Evolutionary conservation across 2,329 filamentous ascomycete genomes (phyloP).

Genomic region (Fusarium illudens): DNA sequence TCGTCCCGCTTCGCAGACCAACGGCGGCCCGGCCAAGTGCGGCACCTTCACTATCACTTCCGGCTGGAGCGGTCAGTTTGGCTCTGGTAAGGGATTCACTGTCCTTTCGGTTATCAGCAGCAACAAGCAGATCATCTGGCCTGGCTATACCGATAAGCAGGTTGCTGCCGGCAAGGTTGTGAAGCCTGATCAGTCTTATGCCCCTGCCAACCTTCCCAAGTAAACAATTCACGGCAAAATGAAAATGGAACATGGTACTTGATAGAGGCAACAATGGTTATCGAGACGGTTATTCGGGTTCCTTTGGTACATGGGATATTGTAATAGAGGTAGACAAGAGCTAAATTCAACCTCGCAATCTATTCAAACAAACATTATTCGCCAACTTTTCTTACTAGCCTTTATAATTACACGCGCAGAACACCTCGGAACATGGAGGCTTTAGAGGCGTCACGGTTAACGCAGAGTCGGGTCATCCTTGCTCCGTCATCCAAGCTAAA

Average conservation of each 20-base stretch:
- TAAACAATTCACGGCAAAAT: not conserved
- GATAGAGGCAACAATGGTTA: not conserved
- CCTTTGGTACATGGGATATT: not conserved
- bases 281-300: not conserved
- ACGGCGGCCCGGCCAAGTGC: conserved; percentile 53
- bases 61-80: conserved; percentile 65
- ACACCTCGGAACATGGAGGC: not conserved
- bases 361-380: not conserved
- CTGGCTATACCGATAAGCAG: conserved; percentile 62
- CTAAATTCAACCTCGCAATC: not conserved
- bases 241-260: not conserved
- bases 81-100: conserved; percentile 60
- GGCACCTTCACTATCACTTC: conserved; percentile 60
- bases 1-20: conserved; percentile 45
- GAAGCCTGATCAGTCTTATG: conserved; percentile 58
- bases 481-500: not conserved
- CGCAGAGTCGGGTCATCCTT: not conserved
- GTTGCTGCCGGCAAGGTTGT: conserved; percentile 55
- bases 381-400: not conserved
- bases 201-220: conserved; percentile 40
- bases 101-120: conserved; percentile 56
- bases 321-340: not conserved
- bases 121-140: conserved; percentile 56
- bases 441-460: not conserved
- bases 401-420: not conserved